These are phyloP conservation scores for Uronychia binucleata DNA, from an alignment of 73 alveolate genomes.

Conservation along the genomic window DNA sequence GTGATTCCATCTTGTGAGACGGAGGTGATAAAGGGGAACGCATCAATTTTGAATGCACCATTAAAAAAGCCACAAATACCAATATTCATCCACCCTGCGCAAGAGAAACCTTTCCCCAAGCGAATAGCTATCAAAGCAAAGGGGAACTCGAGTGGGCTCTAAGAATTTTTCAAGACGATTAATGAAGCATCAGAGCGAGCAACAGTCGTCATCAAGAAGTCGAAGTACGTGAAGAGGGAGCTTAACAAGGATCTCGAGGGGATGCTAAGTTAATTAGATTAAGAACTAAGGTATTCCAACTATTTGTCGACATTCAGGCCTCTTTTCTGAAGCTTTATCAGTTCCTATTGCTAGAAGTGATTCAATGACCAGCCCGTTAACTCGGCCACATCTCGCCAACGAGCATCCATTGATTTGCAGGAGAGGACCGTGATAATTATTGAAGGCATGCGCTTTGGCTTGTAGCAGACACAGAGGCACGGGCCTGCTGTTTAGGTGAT, in stretches of 20 bases:
- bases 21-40: background rate
- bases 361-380: constrained; percentile 31
- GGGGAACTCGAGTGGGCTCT: background rate
- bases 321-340: background rate
- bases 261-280: too few relatives aligned
- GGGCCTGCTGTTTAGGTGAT: constrained; percentile 90
- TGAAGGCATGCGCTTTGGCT: background rate
- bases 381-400: constrained; percentile 42
- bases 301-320: background rate
- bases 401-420: constrained; percentile 33
- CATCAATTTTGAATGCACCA: background rate
- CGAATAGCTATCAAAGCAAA: background rate
- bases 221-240: background rate
- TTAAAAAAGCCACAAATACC: background rate
- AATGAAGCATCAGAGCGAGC: background rate
- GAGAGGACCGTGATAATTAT: constrained; percentile 42
- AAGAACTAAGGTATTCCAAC: background rate
- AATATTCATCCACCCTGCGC: background rate
- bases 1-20: background rate
- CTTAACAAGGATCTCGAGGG: background rate
- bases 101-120: background rate
- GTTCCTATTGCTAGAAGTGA: background rate
- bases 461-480: constrained; percentile 69
- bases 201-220: background rate
- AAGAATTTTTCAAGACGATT: background rate